Base-by-base conservation (phyloP, 2,329 filamentous ascomycete species). In the Neodidymelliopsis sp. region DNA sequence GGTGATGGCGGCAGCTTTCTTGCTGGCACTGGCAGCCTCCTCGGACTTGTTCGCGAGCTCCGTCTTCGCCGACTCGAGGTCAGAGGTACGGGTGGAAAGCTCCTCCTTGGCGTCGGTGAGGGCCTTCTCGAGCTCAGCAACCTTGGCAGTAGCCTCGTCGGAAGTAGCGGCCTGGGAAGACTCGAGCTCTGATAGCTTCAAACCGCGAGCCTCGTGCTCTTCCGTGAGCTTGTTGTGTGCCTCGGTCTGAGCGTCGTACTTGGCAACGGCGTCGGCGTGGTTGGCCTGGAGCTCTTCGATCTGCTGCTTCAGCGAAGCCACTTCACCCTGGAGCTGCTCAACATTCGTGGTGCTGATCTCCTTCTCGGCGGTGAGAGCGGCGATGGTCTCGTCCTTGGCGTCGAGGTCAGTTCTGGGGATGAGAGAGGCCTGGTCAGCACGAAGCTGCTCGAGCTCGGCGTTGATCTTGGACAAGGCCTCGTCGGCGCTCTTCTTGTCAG, bases 381-480 rank as follows among this genome's bases (percentile, higher is more conserved):
- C 57, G 15, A 69, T 60, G 20, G 53, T 52, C 31, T 60, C 51
- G 11, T 63, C 60, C 54, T 66, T 64, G 31, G 59, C 56, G 18
- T 67, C 63, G 4, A 69, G 44, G 15, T 69, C 66, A 20, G 59
- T 49, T 45, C 65, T 63, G 49, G 64, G 56, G 7, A 62, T 56
- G 15, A 52, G 49, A 13, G 49, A 42, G 10, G 49, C 49, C 18
- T 47, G 41, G 9, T 56, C 57, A 8, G 60, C 54, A 20, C 53
- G 45, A 9, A 49, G 43, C 46, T 50, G 31, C 23, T 63, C 57
- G 2, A 61, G 42, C 30, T 63, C 55, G 16, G 54, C 45, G 16
- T 57, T 60, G 15, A 61, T 43, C 43, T 56, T 60, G n/a, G 57
- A 42, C 25, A 63, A 43, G 10, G 49, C 36, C 20, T 55, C 53